Conservation (phyloP, 441 rosid species). For the Croton setiger region DNA sequence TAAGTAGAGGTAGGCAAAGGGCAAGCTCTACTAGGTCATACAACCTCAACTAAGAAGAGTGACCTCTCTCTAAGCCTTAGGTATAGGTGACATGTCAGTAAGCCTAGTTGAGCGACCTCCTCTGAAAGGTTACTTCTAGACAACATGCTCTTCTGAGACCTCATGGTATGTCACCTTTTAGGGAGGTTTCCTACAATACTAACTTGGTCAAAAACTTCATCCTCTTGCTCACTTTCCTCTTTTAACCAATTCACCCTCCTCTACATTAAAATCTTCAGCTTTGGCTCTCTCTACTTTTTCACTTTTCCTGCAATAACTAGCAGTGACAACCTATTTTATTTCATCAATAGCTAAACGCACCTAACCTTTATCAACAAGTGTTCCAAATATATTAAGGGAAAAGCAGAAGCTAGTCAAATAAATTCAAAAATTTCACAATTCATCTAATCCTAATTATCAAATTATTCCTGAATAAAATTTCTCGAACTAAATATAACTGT, state of each 20-base stretch:
- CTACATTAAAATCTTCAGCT: slow-evolving; percentile 98
- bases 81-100: too few relatives aligned
- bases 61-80: too few relatives aligned
- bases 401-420: slow-evolving; percentile 21
- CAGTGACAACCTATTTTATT: slow-evolving; percentile 88
- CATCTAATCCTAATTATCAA: neutral
- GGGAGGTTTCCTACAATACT: too few relatives aligned
- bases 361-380: slow-evolving; percentile 76
- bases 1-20: too few relatives aligned
- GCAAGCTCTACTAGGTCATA: too few relatives aligned
- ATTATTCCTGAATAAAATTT: neutral
- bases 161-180: too few relatives aligned
- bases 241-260: slow-evolving; percentile 90
- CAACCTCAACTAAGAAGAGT: too few relatives aligned
- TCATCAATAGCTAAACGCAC: slow-evolving; percentile 90
- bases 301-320: slow-evolving; percentile 91
- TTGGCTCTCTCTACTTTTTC: slow-evolving; percentile 90
- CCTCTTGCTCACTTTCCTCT: slow-evolving; percentile 84
- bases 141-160: too few relatives aligned
- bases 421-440: slow-evolving; percentile 16
- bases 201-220: too few relatives aligned
- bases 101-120: too few relatives aligned
- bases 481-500: neutral
- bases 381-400: slow-evolving; percentile 70
- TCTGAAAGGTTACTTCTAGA: too few relatives aligned